phyloP scores from a whole-genome alignment of 2,329 filamentous ascomycete species.

The Fusarium citri region DNA sequence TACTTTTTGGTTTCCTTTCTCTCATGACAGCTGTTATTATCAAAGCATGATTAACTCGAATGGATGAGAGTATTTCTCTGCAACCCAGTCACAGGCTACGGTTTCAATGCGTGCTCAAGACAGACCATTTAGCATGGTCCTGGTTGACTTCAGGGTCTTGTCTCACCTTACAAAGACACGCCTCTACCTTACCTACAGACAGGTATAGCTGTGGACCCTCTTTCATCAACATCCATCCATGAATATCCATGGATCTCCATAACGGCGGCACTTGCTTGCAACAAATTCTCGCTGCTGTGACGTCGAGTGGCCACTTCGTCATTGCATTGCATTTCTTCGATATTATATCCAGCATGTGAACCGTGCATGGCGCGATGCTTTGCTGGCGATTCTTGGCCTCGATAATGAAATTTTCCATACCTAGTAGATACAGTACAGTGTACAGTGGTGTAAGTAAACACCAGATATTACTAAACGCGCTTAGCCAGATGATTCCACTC shows the following conservation, averaged over 20 bases:
- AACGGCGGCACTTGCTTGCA: constrained; percentile 25
- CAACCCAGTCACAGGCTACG: constrained; percentile 27
- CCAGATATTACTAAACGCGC: constrained; percentile 15
- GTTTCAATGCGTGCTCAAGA: constrained; percentile 17
- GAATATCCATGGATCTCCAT: constrained; percentile 26
- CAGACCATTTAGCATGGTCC: background rate
- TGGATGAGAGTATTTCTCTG: constrained; percentile 1
- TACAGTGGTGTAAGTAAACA: constrained; percentile 4
- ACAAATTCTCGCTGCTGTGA: constrained; percentile 37
- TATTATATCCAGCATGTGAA: constrained; percentile 8
- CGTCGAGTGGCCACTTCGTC: constrained; percentile 38
- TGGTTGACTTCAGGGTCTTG: constrained; percentile 21
- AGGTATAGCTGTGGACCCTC: constrained; percentile 21
- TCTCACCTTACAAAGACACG: background rate
- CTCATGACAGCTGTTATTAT: constrained; percentile 23
- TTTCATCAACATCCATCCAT: constrained; percentile 22
- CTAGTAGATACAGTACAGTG: background rate
- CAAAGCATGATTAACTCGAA: constrained; percentile 6
- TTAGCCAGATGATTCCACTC: constrained; percentile 14
- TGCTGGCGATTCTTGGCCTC: constrained; percentile 15
- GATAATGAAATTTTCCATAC: constrained; percentile 2
- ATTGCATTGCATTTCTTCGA: constrained; percentile 11
- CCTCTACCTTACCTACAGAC: background rate
- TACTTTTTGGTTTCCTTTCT: constrained; percentile 13
- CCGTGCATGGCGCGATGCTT: background rate